Base-by-base conservation (phyloP, 352 stramenopile species). In the Globisporangium middletonii region DNA sequence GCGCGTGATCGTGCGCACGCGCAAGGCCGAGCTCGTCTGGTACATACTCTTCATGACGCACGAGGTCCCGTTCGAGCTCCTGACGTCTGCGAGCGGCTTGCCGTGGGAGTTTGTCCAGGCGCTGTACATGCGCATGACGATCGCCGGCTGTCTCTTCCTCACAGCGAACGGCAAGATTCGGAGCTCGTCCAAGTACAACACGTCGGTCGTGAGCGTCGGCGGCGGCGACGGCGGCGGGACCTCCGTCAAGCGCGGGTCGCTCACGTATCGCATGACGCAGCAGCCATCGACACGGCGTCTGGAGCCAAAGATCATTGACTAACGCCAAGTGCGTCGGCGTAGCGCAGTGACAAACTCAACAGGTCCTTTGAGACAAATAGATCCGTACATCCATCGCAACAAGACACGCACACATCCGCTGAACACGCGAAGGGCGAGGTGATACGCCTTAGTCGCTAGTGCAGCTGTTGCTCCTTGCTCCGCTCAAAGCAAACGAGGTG, bases 41-140 rank as follows among this genome's bases (percentile, higher is more conserved):
- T 75, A 77, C 33, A 1, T 75, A 3, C 51, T 77, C 2, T 69
- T 69, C 48, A 49, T 60, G 2, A 71, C 57, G 6, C 72, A 84
- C 56, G 72, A 81, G 57, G 46, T 74, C 23, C 72, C 69, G 3
- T 85, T 79, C 30, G 7, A 68, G 12, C 2, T 47, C 3, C 43
- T 62, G 19, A 15, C 7, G 4, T 19, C 2, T 1, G 49, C 28
- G n/a, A 83, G 64, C 9, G 69, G 60, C 0, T 26, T 79, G 18
- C 47, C 60, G 16, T 85, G 72, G 72, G 68, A 81, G 42, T 73
- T 67, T 28, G 54, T 64, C 4, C 66, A 82, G 42, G 71, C 62
- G 0, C 56, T 82, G 13, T 86, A 67, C 51, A 59, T 73, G 52
- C 69, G 73, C 38, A 11, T 72, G 28, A 80, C 67, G 3, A 55